phyloP scores from a whole-genome alignment of 306 rosid genomes.

The Dalbergia oliveri region DNA sequence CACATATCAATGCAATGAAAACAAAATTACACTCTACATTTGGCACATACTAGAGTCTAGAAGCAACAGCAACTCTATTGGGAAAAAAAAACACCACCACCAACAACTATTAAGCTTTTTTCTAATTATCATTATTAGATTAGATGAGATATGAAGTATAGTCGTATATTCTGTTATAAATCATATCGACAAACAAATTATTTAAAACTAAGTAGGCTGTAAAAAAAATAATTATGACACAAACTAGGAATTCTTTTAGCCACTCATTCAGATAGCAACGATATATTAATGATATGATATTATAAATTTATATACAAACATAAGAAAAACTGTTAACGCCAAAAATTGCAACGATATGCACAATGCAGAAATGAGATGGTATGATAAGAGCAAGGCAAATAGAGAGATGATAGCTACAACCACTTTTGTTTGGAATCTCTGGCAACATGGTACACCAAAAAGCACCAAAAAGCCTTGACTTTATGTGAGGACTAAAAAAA shows the following conservation, averaged over 20 bases:
- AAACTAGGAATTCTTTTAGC: not conserved
- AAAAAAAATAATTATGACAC: not conserved
- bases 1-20: not conserved
- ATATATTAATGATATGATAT: not conserved
- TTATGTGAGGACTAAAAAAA: not conserved
- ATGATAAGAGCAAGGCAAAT: conserved; percentile 20
- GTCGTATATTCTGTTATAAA: not conserved
- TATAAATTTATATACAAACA: not conserved
- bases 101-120: not conserved
- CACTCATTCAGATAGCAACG: not conserved
- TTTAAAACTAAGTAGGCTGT: not conserved
- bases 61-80: too few relatives aligned
- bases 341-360: not conserved
- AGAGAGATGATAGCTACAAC: not conserved
- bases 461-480: conserved; percentile 19
- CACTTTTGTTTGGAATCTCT: conserved; percentile 3
- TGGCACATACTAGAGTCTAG: not conserved
- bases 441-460: conserved; percentile 25
- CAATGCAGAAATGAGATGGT: not conserved
- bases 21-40: conserved; percentile 2
- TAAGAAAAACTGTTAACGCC: not conserved
- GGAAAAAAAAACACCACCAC: too few relatives aligned
- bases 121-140: not conserved
- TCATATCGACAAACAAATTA: not conserved
- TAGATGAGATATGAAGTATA: not conserved